phyloP scores from a whole-genome alignment of 2,329 filamentous ascomycete genomes.

The Neoascochyta sp. region DNA sequence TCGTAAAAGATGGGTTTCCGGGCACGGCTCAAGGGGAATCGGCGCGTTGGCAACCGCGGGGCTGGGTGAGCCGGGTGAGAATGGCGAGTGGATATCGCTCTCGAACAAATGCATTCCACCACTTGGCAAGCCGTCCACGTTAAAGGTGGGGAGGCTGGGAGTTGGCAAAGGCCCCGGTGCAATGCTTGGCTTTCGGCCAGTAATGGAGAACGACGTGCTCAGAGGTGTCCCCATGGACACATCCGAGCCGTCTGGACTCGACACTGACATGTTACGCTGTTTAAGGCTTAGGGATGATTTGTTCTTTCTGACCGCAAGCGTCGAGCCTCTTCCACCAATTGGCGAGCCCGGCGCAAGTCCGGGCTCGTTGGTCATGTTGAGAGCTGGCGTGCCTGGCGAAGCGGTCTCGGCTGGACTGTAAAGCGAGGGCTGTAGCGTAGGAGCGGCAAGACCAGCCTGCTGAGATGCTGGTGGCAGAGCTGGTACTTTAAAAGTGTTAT shows the following conservation, averaged over 20 bases:
- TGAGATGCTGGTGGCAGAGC: slow-evolving; percentile 29
- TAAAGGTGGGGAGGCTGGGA: slow-evolving; percentile 61
- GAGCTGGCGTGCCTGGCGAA: slow-evolving; percentile 36
- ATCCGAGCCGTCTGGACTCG: slow-evolving; percentile 59
- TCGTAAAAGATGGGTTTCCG: slow-evolving; percentile 80
- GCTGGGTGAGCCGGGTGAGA: slow-evolving; percentile 63
- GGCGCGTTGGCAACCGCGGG: slow-evolving; percentile 62
- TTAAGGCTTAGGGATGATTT: slow-evolving; percentile 62
- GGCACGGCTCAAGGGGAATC: slow-evolving; percentile 82
- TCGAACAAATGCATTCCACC: slow-evolving; percentile 81
- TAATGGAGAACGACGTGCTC: slow-evolving; percentile 61
- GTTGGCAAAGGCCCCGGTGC: slow-evolving; percentile 64
- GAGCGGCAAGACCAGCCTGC: slow-evolving; percentile 23
- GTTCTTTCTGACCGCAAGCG: slow-evolving; percentile 45
- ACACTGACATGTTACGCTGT: slow-evolving; percentile 67
- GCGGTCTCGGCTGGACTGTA: slow-evolving; percentile 42
- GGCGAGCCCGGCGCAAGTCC: slow-evolving; percentile 36
- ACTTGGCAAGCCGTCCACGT: slow-evolving; percentile 53
- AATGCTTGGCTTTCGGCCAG: slow-evolving; percentile 47
- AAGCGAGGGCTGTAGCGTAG: slow-evolving; percentile 33
- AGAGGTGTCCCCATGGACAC: slow-evolving; percentile 71
- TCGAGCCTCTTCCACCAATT: slow-evolving; percentile 29
- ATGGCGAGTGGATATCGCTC: slow-evolving; percentile 68
- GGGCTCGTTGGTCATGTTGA: slow-evolving; percentile 44
- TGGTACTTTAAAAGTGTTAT: slow-evolving; percentile 32